phyloP scores from a whole-genome alignment of 225 moss, liverwort and hornwort species.

The Bryoerythrophyllum caledonicum region DNA sequence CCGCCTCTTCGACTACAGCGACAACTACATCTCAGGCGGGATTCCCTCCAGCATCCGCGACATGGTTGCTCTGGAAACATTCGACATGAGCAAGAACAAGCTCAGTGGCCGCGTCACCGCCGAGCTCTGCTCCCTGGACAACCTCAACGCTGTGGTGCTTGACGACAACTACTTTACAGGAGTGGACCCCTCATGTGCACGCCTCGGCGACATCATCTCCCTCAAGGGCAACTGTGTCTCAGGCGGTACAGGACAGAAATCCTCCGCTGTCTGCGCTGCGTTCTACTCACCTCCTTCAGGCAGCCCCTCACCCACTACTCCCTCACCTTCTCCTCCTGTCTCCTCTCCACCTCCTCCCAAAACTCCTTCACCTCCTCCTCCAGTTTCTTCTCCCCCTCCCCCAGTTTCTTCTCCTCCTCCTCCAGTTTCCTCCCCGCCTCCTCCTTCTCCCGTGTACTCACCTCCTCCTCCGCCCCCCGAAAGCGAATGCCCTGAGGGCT shows the following conservation, averaged over 20 bases:
- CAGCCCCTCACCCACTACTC: neutral
- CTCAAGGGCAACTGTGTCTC: slow-evolving; percentile 68
- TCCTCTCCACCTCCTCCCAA: neutral
- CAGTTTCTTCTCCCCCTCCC: neutral
- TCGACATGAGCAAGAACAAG: slow-evolving; percentile 59
- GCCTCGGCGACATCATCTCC: slow-evolving; percentile 50
- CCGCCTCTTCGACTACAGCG: slow-evolving; percentile 69
- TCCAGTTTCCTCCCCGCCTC: neutral
- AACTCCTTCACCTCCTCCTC: neutral
- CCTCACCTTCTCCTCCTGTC: neutral
- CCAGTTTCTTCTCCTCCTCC: neutral
- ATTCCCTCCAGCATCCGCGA: slow-evolving; percentile 56
- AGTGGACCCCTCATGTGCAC: slow-evolving; percentile 31
- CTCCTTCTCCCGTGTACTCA: neutral
- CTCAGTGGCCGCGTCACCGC: slow-evolving; percentile 52
- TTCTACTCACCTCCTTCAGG: slow-evolving; percentile 35
- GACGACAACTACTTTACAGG: slow-evolving; percentile 71
- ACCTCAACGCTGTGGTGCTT: slow-evolving; percentile 54
- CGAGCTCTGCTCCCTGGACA: slow-evolving; percentile 56
- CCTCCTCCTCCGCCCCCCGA: slow-evolving; percentile 21
- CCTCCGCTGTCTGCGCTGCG: slow-evolving; percentile 49
- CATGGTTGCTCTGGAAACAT: slow-evolving; percentile 45
- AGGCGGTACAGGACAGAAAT: slow-evolving; percentile 50
- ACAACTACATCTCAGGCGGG: slow-evolving; percentile 60
- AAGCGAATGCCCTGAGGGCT: slow-evolving; percentile 34